phyloP scores from a whole-genome alignment of 306 rosid species.

The Quercus parvula region DNA sequence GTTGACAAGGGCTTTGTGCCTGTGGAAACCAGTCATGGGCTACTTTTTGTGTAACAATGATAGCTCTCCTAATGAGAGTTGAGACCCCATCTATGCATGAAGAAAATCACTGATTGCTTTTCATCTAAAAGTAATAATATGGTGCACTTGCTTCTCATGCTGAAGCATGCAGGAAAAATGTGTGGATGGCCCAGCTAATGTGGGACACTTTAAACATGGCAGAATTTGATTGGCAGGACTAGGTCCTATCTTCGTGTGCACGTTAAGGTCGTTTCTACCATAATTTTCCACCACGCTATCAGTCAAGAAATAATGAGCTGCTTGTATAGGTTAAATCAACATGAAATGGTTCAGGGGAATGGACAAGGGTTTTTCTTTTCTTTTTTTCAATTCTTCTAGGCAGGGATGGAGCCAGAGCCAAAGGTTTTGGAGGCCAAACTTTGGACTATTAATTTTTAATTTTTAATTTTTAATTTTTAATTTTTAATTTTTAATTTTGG shows the following conservation, averaged over 20 bases:
- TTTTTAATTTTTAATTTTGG: no score
- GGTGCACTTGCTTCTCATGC: conserved; percentile 30
- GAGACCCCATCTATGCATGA: conserved; percentile 18
- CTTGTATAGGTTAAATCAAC: no score
- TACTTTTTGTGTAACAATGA: conserved; percentile 21
- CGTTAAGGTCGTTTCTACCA: conserved; percentile 27
- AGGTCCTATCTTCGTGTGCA: conserved; percentile 33
- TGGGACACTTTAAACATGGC: neutral
- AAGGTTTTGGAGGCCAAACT: no score
- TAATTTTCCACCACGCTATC: neutral
- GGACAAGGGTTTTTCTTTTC: no score
- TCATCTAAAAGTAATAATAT: neutral
- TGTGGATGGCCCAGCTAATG: neutral
- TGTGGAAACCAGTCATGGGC: conserved; percentile 14
- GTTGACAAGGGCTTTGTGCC: neutral
- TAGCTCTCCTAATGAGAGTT: neutral
- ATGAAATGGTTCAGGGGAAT: no score
- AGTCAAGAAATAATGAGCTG: no score
- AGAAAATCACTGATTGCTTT: neutral
- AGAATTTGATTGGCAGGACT: neutral
- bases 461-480: no score
- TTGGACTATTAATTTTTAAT: no score
- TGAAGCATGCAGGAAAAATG: conserved; percentile 12
- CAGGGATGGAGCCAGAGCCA: no score
- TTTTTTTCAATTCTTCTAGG: no score